Base-by-base conservation (phyloP, 352 stramenopile species). In the Globisporangium okanoganense region DNA sequence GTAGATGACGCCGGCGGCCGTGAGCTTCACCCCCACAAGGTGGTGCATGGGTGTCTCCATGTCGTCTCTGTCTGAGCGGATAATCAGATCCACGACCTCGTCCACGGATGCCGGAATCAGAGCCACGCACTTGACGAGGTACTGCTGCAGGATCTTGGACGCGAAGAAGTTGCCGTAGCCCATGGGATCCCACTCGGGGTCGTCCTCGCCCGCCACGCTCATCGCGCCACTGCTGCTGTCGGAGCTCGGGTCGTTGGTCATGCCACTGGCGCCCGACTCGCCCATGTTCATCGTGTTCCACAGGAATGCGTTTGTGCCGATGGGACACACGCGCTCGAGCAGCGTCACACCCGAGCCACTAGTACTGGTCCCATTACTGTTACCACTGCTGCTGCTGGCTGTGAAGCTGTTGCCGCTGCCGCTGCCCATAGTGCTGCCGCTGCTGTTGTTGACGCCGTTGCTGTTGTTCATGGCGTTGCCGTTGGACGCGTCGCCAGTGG, bases 11-110 rank as follows among this genome's bases (percentile, higher is more conserved):
- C 75, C 77, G 2, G 77, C 83, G 7, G 68, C 76, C 54, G 58
- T 76, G n/a, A 69, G 69, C 43, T 84, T 83, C 62, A 85, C 66
- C n/a, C 83, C 83, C 18, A 82, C 81, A 55, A 93, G 74, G 41
- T 86, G 79, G 31, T 88, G 78, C 74, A 90, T 86, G 6, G 78
- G 61, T 13, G 79, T 51, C 29, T 93, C 79, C 78, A 89, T 89
- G 61, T 86, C 76, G 53, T 89, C 73, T 44, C 57, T 62, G 43
- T 88, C 78, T 12, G 77, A 87, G 27, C 78, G 69, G 41, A 90
- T 74, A 44, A 92, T 67, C 29, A 90, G 54, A 48, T 90, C 78
- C 20, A 90, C 69, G 18, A 90, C 75, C 58, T 92, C 83, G n/a
- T 75, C 63, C 20, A 88, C 62, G 1, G 78, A 72, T n/a, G 81